Evolutionary conservation across 1,284 basidiomycete genomes (phyloP).

Genomic region (Inonotus hispidus): DNA sequence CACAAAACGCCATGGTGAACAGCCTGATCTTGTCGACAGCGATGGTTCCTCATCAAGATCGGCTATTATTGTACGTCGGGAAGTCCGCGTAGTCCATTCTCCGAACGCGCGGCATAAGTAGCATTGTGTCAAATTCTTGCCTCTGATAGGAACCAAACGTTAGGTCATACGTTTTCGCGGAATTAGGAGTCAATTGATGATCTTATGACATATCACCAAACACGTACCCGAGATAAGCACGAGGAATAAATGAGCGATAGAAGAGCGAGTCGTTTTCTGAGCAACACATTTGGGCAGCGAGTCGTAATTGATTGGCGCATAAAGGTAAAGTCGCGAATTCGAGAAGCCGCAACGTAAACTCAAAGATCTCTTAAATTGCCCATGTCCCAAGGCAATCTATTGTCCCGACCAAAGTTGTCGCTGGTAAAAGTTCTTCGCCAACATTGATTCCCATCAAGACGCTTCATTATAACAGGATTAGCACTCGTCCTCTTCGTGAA

Average conservation of each 20-base stretch:
- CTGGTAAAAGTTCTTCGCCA: not conserved
- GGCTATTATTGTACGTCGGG: not conserved
- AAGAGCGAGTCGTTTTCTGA: not conserved
- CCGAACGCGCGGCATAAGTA: not conserved
- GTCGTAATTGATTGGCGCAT: not conserved
- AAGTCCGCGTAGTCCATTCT: not conserved
- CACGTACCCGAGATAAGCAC: not conserved
- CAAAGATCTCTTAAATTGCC: not conserved
- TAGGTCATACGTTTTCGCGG: too few relatives aligned
- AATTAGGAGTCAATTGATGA: not conserved
- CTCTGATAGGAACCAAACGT: not conserved
- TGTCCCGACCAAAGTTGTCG: not conserved
- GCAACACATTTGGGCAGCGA: not conserved
- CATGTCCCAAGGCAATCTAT: not conserved
- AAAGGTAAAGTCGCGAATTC: not conserved
- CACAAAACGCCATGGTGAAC: not conserved
- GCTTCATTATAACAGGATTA: not conserved
- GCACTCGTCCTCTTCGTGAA: not conserved
- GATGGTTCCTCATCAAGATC: not conserved
- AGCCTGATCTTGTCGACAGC: not conserved
- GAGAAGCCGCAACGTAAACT: not conserved
- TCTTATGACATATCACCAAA: not conserved
- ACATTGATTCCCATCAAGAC: not conserved
- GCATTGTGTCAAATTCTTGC: not conserved
- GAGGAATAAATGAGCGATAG: not conserved